Evolutionary conservation across 1,284 basidiomycete genomes (phyloP), one percentile per base, ranked within the genome.

Genomic region (Pulchroboletus neoregius): DNA sequence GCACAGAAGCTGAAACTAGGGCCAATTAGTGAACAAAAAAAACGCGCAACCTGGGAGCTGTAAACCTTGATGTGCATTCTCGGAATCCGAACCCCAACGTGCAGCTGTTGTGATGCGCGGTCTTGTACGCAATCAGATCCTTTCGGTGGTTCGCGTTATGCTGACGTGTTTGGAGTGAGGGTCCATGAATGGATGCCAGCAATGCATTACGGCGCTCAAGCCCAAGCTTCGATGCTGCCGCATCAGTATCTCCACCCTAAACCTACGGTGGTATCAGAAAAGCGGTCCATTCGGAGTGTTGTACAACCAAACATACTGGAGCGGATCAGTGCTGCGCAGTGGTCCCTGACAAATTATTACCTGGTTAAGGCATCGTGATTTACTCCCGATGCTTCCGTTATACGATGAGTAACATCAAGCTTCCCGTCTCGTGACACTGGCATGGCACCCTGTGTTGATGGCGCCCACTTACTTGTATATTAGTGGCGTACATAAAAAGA

Each of bases 151-250:
- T 62, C 39, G 51, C 53, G 60, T 64, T 40, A 59, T 54, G 63
- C 35, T 62, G 57, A 64, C 60, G 60, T 65, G 55, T 65, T 63
- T 51, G 39, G 18, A 46, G 20, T 12, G 62, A 65, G 53, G 59
- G 62, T 58, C 52, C 34, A 35, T 48, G 49, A 52, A 50, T 38
- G 39, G 35, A 57, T 64, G 58, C 58, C 62, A 61, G 53, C 58
- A 62, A 47, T 37, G 36, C 49, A 49, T 62, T 65, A 62, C 62
- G 59, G 62, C 56, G 56, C 47, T 33, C 47, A 45, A 46, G 43
- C n/a, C 32, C 33, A 30, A 40, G 32, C 33, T 31, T 28, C 15
- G 36, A 28, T 48, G 15, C n/a, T n/a, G n/a, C n/a, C n/a, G n/a
- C 18, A 56, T 47, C 42, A 27, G 48, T 47, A 63, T 60, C 57